Evolutionary conservation across 2,329 filamentous ascomycete genomes (phyloP), one percentile per base, ranked within the genome.

Genomic region (Diaporthe amygdali): DNA sequence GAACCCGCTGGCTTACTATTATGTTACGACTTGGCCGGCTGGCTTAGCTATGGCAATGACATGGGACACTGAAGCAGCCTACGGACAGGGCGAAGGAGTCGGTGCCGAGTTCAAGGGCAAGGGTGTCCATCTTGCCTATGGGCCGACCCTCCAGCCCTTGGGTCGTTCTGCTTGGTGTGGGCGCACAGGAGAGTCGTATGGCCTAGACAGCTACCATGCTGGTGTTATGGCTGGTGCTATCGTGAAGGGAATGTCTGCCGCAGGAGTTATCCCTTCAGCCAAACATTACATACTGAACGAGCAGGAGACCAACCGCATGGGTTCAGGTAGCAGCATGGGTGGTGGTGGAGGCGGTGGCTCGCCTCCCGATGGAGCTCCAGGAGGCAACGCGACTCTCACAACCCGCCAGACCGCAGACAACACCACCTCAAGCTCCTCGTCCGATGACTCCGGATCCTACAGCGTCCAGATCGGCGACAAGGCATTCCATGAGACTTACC

Each of bases 71-170:
- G 34, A 47, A 17, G 39, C 41, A 22, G 32, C 49, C 14, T 66
- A 39, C 8, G n/a, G 41, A 0, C 84, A 85, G 49, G 84, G 86
- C 67, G 83, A 83, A 2, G 82, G 82, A 5, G 80, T 66, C 15
- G 61, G 46, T 49, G 37, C 46, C 20, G 61, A 66, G 46, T 49
- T 51, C 46, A 88, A 87, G 73, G 88, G 82, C 54, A 97, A 97
- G 80, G 94, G 94, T 63, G 89, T 95, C 37, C 92, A 97, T 78
- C 86, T 96, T n/a, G 87, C 92, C 70, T 86, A 97, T 14, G 94
- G 94, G 0, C 94, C 94, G 2, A 93, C 93, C 0, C 90, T 93
- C 71, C 90, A 90, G 0, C 90, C 91, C 0, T 77, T 91, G 0
- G 91, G 91, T 14, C 84, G 90, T 1, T 84, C 91, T 59, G 87